These are phyloP conservation scores for Tricladium varicosporioides DNA, from an alignment of 2,329 filamentous ascomycete genomes.

Conservation along the genomic window DNA sequence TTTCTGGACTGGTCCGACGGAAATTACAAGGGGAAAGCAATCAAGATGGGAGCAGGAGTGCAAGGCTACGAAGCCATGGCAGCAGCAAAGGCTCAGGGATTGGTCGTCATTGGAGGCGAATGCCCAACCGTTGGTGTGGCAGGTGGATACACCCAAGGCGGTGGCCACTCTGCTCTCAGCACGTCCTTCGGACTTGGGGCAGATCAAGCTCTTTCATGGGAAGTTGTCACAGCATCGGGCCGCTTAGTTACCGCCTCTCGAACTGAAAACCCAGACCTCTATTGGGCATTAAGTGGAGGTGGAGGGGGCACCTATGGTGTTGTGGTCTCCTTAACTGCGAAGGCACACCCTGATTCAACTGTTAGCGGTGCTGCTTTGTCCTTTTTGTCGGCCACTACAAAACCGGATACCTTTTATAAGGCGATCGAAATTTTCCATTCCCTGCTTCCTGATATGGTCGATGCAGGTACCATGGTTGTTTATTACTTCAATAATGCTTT, in stretches of 20 bases:
- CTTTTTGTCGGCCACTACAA: neutral
- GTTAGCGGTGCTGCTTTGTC: constrained; percentile 17
- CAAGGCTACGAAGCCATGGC: constrained; percentile 45
- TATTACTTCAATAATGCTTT: too few relatives aligned
- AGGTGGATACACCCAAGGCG: constrained; percentile 59
- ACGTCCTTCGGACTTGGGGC: constrained; percentile 54
- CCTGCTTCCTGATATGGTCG: too few relatives aligned
- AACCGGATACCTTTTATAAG: neutral
- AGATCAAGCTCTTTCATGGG: constrained; percentile 55
- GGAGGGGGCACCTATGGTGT: constrained; percentile 58
- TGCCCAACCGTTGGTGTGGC: constrained; percentile 55
- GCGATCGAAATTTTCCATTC: too few relatives aligned
- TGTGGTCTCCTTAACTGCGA: constrained; percentile 52
- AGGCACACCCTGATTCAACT: constrained; percentile 44
- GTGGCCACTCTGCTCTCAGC: constrained; percentile 52
- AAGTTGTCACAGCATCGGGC: constrained; percentile 51
- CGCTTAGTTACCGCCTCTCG: constrained; percentile 45
- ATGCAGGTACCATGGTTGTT: too few relatives aligned
- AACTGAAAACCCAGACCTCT: constrained; percentile 51
- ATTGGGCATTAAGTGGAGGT: constrained; percentile 60
- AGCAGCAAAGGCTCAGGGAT: constrained; percentile 38
- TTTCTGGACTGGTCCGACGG: constrained; percentile 38
- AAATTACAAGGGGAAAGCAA: constrained; percentile 47
- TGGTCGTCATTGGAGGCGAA: constrained; percentile 50
- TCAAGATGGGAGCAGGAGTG: constrained; percentile 54